A percentile compares a stretch with the other conserved stretches of the same genome.
Evolutionary conservation across 441 rosid species (phyloP).

Genomic region (Euphorbia corollata): DNA sequence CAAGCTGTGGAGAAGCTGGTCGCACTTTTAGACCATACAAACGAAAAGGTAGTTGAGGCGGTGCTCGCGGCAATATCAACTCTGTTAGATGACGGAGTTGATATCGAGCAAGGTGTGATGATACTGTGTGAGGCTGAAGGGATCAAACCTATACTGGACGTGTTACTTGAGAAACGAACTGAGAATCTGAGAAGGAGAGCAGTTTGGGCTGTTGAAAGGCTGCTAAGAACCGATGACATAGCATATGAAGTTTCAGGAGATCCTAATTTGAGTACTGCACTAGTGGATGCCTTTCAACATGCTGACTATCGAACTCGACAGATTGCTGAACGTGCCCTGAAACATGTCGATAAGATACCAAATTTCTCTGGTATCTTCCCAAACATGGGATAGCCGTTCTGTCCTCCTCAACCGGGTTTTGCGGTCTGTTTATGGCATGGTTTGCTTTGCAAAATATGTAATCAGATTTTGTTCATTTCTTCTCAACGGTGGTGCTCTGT

Average conservation of each 20-base stretch:
- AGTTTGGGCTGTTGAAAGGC: conserved; percentile 87
- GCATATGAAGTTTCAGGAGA: conserved; percentile 68
- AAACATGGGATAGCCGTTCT: conserved; percentile 32
- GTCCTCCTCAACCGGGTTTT: conserved; percentile 11
- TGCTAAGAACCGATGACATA: conserved; percentile 69
- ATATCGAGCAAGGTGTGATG: conserved; percentile 63
- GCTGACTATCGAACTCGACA: conserved; percentile 80
- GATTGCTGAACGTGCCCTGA: conserved; percentile 84
- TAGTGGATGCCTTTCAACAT: conserved; percentile 89
- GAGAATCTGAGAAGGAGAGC: conserved; percentile 68
- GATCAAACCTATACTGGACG: conserved; percentile 48
- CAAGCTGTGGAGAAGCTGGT: conserved; percentile 76
- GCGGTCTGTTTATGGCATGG: conserved; percentile 18
- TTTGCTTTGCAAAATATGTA: conserved; percentile 23
- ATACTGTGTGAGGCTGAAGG: conserved; percentile 63
- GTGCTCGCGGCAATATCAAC: conserved; percentile 83
- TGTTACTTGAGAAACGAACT: conserved; percentile 55
- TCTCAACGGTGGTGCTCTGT: conserved; percentile 17
- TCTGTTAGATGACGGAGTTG: conserved; percentile 67
- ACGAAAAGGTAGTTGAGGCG: conserved; percentile 80
- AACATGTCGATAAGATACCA: conserved; percentile 84
- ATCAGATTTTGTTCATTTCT: conserved; percentile 27
- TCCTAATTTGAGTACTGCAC: conserved; percentile 69
- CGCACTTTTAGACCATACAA: conserved; percentile 77
- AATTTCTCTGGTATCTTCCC: conserved; percentile 86